phyloP scores from a whole-genome alignment of 768 basidiomycete genomes.

The Psilocybe cyanescens region DNA sequence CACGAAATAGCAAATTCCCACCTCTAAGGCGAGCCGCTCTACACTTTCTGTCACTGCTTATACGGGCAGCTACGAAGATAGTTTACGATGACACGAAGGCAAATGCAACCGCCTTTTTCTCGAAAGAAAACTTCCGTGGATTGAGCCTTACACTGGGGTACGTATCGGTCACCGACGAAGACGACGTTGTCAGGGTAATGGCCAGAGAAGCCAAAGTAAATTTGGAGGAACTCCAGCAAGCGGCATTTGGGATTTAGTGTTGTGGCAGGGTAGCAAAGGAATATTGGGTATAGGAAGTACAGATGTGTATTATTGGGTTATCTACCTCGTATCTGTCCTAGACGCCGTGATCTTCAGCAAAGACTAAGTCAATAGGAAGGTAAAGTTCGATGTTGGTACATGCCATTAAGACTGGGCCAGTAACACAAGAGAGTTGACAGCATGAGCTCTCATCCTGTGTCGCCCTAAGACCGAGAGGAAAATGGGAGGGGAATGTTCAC shows the following conservation, averaged over 20 bases:
- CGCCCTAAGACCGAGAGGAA: conserved; percentile 13
- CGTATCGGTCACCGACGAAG: conserved; percentile 71
- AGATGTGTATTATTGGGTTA: conserved; percentile 23
- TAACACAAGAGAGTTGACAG: conserved; percentile 6
- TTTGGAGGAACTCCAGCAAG: conserved; percentile 52
- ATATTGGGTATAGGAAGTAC: conserved; percentile 1
- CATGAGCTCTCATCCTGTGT: conserved; percentile 19
- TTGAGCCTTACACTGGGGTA: conserved; percentile 69
- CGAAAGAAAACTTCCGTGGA: conserved; percentile 45
- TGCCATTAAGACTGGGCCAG: conserved; percentile 13
- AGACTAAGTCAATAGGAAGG: conserved; percentile 87
- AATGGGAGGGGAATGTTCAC: background rate
- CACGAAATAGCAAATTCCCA: conserved; percentile 68
- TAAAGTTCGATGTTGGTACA: conserved; percentile 60
- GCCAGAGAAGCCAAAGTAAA: conserved; percentile 69
- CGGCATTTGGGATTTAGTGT: conserved; percentile 41
- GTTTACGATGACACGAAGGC: conserved; percentile 44
- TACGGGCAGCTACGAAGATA: conserved; percentile 61
- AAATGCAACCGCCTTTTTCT: conserved; percentile 25
- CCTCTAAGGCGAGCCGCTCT: conserved; percentile 84
- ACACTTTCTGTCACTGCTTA: conserved; percentile 75
- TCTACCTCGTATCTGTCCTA: conserved; percentile 97
- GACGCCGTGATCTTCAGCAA: conserved; percentile 56
- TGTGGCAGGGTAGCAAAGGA: background rate
- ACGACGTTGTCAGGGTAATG: conserved; percentile 73